These are phyloP conservation scores for Amanita phalloides DNA, from an alignment of 768 basidiomycete species.

Conservation along the genomic window DNA sequence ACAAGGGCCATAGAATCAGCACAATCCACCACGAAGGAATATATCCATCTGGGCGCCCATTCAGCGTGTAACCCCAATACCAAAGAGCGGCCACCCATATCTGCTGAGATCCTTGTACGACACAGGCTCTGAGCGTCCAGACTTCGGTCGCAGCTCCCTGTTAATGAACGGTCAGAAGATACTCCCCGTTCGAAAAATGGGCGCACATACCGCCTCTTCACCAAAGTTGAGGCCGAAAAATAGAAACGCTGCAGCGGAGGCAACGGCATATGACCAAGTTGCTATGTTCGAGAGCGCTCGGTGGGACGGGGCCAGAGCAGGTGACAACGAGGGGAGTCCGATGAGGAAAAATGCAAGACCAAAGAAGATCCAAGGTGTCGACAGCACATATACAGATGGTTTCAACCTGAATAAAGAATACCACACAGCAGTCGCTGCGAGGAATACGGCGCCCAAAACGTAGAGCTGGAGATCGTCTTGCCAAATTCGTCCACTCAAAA, in stretches of 20 bases:
- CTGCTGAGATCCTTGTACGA: conserved; percentile 93
- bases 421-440: conserved; percentile 81
- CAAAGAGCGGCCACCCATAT: conserved; percentile 93
- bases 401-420: conserved; percentile 81
- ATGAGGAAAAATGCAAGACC: conserved; percentile 87
- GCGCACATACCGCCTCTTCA: conserved; percentile 71
- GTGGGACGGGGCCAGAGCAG: conserved; percentile 49
- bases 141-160: conserved; percentile 91
- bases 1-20: conserved; percentile 71
- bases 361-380: conserved; percentile 87
- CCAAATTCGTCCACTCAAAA: conserved; percentile 81
- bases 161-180: neutral
- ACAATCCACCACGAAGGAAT: conserved; percentile 81
- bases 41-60: conserved; percentile 37
- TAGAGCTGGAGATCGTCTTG: conserved; percentile 76
- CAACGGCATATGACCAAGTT: conserved; percentile 86
- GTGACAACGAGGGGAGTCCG: conserved; percentile 69
- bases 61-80: conserved; percentile 89
- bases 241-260: conserved; percentile 86
- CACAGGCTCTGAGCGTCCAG: conserved; percentile 84
- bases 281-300: conserved; percentile 64
- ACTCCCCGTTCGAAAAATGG: conserved; percentile 3
- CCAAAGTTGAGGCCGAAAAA: conserved; percentile 97
- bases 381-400: conserved; percentile 81
- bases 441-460: conserved; percentile 83